Conservation (phyloP, 2,329 filamentous ascomycete species). For the Arthrobotrys entomopaga region DNA sequence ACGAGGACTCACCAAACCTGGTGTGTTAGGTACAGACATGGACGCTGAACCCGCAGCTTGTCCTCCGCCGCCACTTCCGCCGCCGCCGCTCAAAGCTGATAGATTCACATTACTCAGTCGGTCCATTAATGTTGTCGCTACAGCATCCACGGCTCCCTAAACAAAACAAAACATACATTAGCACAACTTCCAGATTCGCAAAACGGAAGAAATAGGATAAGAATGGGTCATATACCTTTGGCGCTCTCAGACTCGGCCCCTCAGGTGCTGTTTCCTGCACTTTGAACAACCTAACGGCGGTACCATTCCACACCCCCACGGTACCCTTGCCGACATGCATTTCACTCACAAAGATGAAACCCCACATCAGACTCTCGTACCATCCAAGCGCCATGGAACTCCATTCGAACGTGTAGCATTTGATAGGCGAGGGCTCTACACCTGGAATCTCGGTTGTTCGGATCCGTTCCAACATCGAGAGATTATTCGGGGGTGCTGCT, state of each 20-base stretch:
- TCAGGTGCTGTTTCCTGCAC: constrained; percentile 85
- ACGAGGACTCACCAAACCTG: not conserved
- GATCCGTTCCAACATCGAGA: constrained; percentile 67
- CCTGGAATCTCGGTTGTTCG: constrained; percentile 72
- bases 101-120: constrained; percentile 57
- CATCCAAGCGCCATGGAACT: constrained; percentile 87
- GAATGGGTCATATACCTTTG: constrained; percentile 77
- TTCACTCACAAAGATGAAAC: constrained; percentile 88
- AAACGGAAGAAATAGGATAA: too few relatives aligned
- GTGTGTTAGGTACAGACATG: too few relatives aligned
- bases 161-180: constrained; percentile 71
- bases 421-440: constrained; percentile 77
- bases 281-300: constrained; percentile 84
- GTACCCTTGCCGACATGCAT: constrained; percentile 87
- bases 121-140: constrained; percentile 58
- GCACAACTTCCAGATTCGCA: constrained; percentile 60
- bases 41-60: constrained; percentile 5
- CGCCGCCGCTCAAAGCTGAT: constrained; percentile 39
- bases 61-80: constrained; percentile 6
- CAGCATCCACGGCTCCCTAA: constrained; percentile 58
- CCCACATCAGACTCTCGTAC: constrained; percentile 96
- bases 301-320: constrained; percentile 94
- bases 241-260: constrained; percentile 82
- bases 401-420: constrained; percentile 94
- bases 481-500: constrained; percentile 60